Percentiles rank a stretch among this genome's conserved stretches.
phyloP scores from a whole-genome alignment of 1,139 yeast species.

The Hansenula sp. region DNA sequence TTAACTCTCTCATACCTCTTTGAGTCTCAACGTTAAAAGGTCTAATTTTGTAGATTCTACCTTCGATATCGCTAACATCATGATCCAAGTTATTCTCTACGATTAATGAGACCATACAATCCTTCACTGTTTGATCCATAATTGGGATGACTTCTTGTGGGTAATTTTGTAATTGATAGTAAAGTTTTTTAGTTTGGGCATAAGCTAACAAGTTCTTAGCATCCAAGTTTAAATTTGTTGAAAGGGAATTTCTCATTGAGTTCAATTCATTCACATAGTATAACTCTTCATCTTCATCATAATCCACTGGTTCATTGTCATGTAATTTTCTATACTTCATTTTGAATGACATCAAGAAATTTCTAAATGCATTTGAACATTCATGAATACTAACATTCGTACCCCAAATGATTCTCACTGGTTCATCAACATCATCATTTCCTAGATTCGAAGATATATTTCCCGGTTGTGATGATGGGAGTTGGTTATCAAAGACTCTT shows the following conservation, averaged over 20 bases:
- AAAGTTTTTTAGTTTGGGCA: constrained; percentile 72
- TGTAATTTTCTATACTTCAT: constrained; percentile 62
- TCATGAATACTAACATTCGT: constrained; percentile 93
- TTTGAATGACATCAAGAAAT: constrained; percentile 80
- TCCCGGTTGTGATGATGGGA: constrained; percentile 12
- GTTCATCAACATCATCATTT: constrained; percentile 32
- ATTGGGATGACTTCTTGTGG: constrained; percentile 97
- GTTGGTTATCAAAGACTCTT: constrained; percentile 11
- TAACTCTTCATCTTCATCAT: constrained; percentile 65
- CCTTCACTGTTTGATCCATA: constrained; percentile 95
- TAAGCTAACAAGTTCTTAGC: constrained; percentile 74
- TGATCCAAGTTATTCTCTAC: constrained; percentile 46
- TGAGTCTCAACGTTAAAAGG: constrained; percentile 73
- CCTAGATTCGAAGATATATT: constrained; percentile 13
- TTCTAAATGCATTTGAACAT: constrained; percentile 72
- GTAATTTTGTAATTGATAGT: constrained; percentile 80
- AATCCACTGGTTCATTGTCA: constrained; percentile 44
- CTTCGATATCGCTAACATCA: constrained; percentile 55
- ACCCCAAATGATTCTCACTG: constrained; percentile 95
- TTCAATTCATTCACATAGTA: constrained; percentile 72
- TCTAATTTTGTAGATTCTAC: constrained; percentile 78
- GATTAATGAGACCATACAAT: constrained; percentile 77
- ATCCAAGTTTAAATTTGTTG: constrained; percentile 81
- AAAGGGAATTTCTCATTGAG: constrained; percentile 72
- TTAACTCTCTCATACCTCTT: constrained; percentile 88